Base-by-base conservation (phyloP, 345 rosid species). In the Diplotaxis tenuifolia region DNA sequence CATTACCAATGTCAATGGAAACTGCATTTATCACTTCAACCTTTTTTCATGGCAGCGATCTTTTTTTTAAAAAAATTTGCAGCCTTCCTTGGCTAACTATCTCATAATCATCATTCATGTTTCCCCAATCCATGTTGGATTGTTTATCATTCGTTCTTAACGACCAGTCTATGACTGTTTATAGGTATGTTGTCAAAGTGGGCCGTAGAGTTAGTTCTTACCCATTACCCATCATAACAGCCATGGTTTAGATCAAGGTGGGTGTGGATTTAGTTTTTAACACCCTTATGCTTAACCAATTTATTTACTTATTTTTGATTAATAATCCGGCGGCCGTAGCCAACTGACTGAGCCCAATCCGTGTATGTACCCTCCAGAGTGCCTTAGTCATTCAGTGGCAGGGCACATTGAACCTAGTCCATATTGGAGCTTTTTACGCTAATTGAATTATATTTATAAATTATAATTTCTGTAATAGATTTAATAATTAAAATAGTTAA, bases 1-100 rank as follows among this genome's bases (percentile, higher is more conserved):
- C 72, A 74, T 74, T 47, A 73, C 65, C 23, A 14, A 28, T 56
- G 58, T 65, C 71, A 27, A 65, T 73, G 47, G 58, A 31, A 72
- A 73, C 49, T 40, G 34, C 58, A 55, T 73, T 72, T 62, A 63
- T 16, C 29, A 64, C 47, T 42, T 40, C 22, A 38, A 55, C 32
- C 23, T 40, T 72, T 34, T 52, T 62, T 29, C 9, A 25, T 54
- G 22, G 52, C 45, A 11, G 50, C 50, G n/a, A n/a, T 42, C 6
- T 42, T 42, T 27, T 64, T 32, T 25, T 36, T 11, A 71, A 40
- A n/a, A n/a, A n/a, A n/a, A n/a, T n/a, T n/a, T n/a, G n/a, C 18
- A 42, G 18, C 18, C 61, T 16, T 15, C 7, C 0, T 25, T 32
- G 16, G 6, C 9, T 21, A 72, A 23, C 2, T 72, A 7, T 32